Base-by-base conservation (phyloP, 2,329 filamentous ascomycete genomes). In the Xylariaceae sp. region DNA sequence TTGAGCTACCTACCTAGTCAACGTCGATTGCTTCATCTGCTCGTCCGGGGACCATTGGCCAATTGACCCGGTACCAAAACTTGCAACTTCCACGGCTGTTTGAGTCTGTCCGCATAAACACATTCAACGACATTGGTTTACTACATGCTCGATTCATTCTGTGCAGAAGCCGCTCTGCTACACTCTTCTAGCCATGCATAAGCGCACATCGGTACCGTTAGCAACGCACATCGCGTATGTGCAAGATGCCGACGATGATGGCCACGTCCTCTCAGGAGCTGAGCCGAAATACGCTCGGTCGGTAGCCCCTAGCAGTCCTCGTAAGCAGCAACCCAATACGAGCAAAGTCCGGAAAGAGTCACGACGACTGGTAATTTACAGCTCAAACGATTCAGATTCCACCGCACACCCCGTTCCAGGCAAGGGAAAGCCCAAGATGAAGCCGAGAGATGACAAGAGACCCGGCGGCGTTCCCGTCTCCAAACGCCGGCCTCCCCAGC, bases 231-330 rank as follows among this genome's bases (percentile, higher is more conserved):
- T 82, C 67, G 67, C 63, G 67, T 70, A 73, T 66, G 74, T 81
- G 59, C 77, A 83, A 69, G 82, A 83, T 58, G 78, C 74, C 51
- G 79, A 82, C 67, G 80, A 82, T 54, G 72, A 74, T 10, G 79
- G 75, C 47, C 77, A 77, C 56, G 70, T 74, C 42, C 68, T 75
- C 15, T 70, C 74, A 55, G 73, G 70, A 51, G 74, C 74, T 17
- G 70, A 69, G 62, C 72, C 73, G 9, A 62, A 66, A 60, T 83
- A 82, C 71, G 81, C 81, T 64, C 73, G 73, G 39, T 81, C 79
- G 35, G 72, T 76, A 55, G 76, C 74, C n/a, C 71, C 75, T 35
- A 77, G 76, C 64, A 77, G 78, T 8, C 68, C 70, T 54, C 70
- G 67, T 54, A 82, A 79, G 63, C 76, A 82, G 66, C 76, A 75